These are phyloP conservation scores for Phytophthora pini DNA, from an alignment of 352 stramenopile species.

Conservation along the genomic window DNA sequence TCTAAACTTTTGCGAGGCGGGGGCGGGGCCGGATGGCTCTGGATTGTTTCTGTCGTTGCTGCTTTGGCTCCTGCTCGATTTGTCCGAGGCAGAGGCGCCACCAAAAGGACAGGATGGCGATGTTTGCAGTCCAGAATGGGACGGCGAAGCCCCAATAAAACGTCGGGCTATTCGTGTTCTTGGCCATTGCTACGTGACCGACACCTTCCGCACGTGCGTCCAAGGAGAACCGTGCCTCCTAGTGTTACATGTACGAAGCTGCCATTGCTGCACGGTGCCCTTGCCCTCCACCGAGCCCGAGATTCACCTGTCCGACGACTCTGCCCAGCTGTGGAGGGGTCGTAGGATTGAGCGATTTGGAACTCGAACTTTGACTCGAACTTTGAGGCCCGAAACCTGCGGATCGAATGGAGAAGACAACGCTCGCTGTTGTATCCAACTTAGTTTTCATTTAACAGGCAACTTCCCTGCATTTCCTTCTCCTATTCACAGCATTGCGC, in stretches of 20 bases:
- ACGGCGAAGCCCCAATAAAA: background rate
- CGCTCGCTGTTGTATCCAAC: too few species aligned
- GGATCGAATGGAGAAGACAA: background rate
- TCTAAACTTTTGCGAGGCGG: conserved; percentile 5
- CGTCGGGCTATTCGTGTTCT: background rate
- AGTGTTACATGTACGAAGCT: background rate
- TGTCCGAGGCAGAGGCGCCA: conserved; percentile 16
- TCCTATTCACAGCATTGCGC: too few species aligned
- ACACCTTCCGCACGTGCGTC: conserved; percentile 21
- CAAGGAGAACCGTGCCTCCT: background rate
- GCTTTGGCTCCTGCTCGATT: conserved; percentile 29
- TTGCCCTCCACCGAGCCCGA: conserved; percentile 23
- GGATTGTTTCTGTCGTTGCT: conserved; percentile 39
- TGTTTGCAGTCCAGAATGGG: conserved; percentile 8
- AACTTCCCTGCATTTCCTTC: too few species aligned
- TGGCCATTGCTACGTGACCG: background rate
- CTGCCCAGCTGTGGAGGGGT: conserved; percentile 20
- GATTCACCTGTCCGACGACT: conserved; percentile 22
- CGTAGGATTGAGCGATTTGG: conserved; percentile 30
- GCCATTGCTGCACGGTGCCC: conserved; percentile 2
- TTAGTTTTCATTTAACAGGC: too few species aligned
- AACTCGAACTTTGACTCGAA: too few species aligned
- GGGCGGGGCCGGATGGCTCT: conserved; percentile 24
- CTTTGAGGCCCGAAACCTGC: too few species aligned
- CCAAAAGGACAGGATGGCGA: background rate